Evolutionary conservation across 441 rosid genomes (phyloP), one percentile per base, ranked within the genome.

Genomic region (Macaranga tanarius): DNA sequence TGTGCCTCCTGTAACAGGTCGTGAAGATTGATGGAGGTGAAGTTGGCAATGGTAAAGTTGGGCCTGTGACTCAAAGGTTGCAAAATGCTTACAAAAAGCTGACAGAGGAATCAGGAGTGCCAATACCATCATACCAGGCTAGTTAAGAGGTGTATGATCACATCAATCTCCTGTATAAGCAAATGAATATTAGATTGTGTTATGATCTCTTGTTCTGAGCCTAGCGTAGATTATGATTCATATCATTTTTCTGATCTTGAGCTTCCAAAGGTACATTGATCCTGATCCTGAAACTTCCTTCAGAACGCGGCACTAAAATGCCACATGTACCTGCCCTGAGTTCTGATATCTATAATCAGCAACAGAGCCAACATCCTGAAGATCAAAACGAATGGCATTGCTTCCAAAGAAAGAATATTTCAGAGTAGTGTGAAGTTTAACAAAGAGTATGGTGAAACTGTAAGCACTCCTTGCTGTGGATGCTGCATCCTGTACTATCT

Each of bases 21-120:
- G 89, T 90, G 72, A 82, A 85, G 80, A 89, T 93, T 15, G 93
- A 93, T 74, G 92, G 92, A n/a, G 86, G 96, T 19, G 73, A 85
- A 62, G 63, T 90, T 45, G 94, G 98, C 4, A 82, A 90, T 13
- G 96, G 98, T 11, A 74, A 89, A 83, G 95, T 89, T 16, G 95
- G 96, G 25, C 87, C 82, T 0, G 81, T 91, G 42, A 91, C 93
- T 17, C 84, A 66, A 74, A 76, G 74, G 73, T 23, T 93, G 61
- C 96, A 93, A 80, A 79, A 76, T 7, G 88, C 81, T 51, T 89
- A 90, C 81, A 84, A 90, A 71, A 87, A 65, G 17, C 81, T 89
- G 40, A 90, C 92, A 10, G 87, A 84, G 56, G 83, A 79, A 17
- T 82, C 84, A 3, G 95, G 96, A 67, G 95, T 90, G 69, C 89